Conservation (phyloP, 306 rosid genomes). For the Prunus persica region DNA sequence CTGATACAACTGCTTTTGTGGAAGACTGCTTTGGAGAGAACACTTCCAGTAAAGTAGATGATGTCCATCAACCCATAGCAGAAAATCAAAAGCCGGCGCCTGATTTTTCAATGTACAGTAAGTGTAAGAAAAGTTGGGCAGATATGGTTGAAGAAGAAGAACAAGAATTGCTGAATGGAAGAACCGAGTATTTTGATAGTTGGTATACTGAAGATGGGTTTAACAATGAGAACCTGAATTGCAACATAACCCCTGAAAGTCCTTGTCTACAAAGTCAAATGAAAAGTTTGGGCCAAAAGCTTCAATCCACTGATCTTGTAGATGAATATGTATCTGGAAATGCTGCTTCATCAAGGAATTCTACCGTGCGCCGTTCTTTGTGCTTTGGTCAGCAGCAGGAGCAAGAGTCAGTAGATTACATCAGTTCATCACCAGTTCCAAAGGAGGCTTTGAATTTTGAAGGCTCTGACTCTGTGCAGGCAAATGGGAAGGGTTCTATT, state of each 20-base stretch:
- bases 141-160: slow-evolving; percentile 91
- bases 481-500: background rate
- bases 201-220: slow-evolving; percentile 28
- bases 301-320: slow-evolving; percentile 35
- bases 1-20: slow-evolving; percentile 2
- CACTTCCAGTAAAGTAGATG: slow-evolving; percentile 14
- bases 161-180: slow-evolving; percentile 19
- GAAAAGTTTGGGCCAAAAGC: slow-evolving; percentile 34
- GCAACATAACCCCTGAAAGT: slow-evolving; percentile 43
- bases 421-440: slow-evolving; percentile 31
- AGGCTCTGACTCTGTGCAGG: background rate
- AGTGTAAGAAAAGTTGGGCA: slow-evolving; percentile 85
- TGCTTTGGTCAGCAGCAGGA: slow-evolving; percentile 37
- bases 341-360: slow-evolving; percentile 43
- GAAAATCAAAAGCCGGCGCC: slow-evolving; percentile 20
- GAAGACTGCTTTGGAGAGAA: slow-evolving; percentile 17
- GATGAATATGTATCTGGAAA: slow-evolving; percentile 23
- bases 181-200: slow-evolving; percentile 18
- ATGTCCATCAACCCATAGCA: background rate
- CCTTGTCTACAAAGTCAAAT: slow-evolving; percentile 33
- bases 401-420: slow-evolving; percentile 22
- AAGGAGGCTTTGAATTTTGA: slow-evolving; percentile 31
- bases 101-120: slow-evolving; percentile 20
- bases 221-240: slow-evolving; percentile 56
- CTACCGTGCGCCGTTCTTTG: slow-evolving; percentile 52